Conservation (phyloP, 106 monocot species). For the Dendrobium catenatum region DNA sequence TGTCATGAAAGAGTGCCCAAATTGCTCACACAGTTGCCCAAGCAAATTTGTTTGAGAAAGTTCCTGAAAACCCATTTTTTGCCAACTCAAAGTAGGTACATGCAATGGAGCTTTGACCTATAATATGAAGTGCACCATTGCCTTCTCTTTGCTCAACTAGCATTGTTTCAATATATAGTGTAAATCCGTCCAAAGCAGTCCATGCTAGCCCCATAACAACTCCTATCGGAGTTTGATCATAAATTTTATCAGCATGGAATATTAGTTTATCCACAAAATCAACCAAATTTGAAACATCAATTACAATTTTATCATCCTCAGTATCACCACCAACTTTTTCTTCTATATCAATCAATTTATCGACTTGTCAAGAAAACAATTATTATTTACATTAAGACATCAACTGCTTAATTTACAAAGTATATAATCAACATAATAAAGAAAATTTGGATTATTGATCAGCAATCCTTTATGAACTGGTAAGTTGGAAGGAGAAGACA, state of each 20-base stretch:
- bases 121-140: constrained; percentile 67
- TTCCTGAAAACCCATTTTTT: constrained; percentile 62
- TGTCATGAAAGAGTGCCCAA: constrained; percentile 98
- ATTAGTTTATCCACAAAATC: constrained; percentile 90
- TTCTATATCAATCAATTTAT: background rate
- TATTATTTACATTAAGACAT: background rate
- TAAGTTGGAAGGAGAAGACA: background rate
- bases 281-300: constrained; percentile 58
- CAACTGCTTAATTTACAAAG: background rate
- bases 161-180: constrained; percentile 80
- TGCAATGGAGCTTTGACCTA: too few relatives aligned
- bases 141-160: constrained; percentile 72
- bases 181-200: constrained; percentile 96
- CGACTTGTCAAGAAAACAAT: constrained; percentile 18
- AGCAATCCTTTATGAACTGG: background rate
- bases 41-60: constrained; percentile 66
- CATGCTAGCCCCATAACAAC: constrained; percentile 98
- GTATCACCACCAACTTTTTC: constrained; percentile 6
- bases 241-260: constrained; percentile 90
- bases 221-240: constrained; percentile 79
- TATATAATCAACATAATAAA: background rate
- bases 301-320: constrained; percentile 42
- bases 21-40: constrained; percentile 88
- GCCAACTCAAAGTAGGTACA: constrained; percentile 43
- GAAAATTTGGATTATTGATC: background rate